Conservation (phyloP, 1,284 basidiomycete genomes). For the Schizophyllum amplum region DNA sequence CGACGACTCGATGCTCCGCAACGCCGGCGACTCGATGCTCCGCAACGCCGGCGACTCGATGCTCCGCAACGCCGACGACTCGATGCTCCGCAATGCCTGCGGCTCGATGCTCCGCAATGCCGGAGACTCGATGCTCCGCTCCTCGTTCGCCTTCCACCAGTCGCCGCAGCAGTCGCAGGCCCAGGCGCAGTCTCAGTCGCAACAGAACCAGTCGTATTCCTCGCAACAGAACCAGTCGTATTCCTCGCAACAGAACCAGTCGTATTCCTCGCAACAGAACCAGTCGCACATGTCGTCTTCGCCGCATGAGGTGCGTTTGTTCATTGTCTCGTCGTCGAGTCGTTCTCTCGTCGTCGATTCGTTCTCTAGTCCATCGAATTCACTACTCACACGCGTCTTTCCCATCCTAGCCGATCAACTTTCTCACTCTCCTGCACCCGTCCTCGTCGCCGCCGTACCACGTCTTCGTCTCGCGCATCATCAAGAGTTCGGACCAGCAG, state of each 20-base stretch:
- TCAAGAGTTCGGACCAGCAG: conserved; percentile 80
- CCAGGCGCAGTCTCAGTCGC: background rate
- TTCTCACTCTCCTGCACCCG: conserved; percentile 72
- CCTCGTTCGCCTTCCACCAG: background rate
- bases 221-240: background rate
- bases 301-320: conserved; percentile 27
- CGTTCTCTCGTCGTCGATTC: conserved; percentile 7
- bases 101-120: background rate
- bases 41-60: background rate
- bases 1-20: background rate
- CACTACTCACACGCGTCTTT: conserved; percentile 6
- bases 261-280: conserved; percentile 2
- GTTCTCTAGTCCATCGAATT: conserved; percentile 16
- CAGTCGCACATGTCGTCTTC: conserved; percentile 16
- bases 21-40: background rate
- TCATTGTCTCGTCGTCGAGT: conserved; percentile 1
- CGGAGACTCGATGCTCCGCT: background rate
- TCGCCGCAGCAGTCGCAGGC: background rate
- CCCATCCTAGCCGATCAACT: conserved; percentile 65
- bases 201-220: conserved; percentile 2
- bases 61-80: background rate
- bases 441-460: conserved; percentile 75
- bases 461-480: conserved; percentile 71
- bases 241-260: conserved; percentile 2
- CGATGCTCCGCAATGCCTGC: background rate